These are phyloP conservation scores for Corchorus olitorius DNA, from an alignment of 345 rosid genomes.

Conservation along the genomic window DNA sequence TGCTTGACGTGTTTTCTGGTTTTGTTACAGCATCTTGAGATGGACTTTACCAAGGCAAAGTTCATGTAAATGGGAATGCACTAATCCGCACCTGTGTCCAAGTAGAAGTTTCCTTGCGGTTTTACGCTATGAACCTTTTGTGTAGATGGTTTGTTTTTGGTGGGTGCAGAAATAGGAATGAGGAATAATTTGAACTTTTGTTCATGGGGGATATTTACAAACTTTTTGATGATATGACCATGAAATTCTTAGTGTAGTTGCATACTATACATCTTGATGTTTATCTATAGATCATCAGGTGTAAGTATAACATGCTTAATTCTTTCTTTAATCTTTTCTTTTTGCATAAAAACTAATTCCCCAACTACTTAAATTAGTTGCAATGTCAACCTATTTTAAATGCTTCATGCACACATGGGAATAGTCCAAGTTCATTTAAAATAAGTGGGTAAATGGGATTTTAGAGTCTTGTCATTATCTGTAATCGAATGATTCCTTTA, in stretches of 20 bases:
- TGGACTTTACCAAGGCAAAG: constrained; percentile 95
- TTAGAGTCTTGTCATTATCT: not conserved
- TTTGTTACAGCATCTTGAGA: constrained; percentile 84
- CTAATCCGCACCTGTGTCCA: not conserved
- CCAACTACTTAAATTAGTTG: too few relatives aligned
- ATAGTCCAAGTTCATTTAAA: too few relatives aligned
- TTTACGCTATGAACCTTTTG: not conserved
- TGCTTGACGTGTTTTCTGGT: not conserved
- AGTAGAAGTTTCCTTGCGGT: not conserved
- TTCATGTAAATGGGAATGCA: constrained; percentile 34
- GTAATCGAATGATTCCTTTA: not conserved
- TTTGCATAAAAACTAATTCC: too few relatives aligned
- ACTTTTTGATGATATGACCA: not conserved
- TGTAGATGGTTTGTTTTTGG: not conserved
- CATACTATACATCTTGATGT: too few relatives aligned
- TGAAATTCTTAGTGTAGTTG: too few relatives aligned
- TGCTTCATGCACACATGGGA: too few relatives aligned
- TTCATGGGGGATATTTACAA: constrained; percentile 1
- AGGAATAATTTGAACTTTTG: constrained; percentile 1
- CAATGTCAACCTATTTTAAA: too few relatives aligned
- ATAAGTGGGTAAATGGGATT: constrained; percentile 1
- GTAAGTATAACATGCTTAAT: too few relatives aligned
- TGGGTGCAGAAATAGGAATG: not conserved
- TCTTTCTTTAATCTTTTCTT: too few relatives aligned
- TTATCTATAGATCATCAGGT: too few relatives aligned